These are phyloP conservation scores for Pseudogymnoascus sp. DNA, from an alignment of 2,329 filamentous ascomycete genomes.

Conservation along the genomic window DNA sequence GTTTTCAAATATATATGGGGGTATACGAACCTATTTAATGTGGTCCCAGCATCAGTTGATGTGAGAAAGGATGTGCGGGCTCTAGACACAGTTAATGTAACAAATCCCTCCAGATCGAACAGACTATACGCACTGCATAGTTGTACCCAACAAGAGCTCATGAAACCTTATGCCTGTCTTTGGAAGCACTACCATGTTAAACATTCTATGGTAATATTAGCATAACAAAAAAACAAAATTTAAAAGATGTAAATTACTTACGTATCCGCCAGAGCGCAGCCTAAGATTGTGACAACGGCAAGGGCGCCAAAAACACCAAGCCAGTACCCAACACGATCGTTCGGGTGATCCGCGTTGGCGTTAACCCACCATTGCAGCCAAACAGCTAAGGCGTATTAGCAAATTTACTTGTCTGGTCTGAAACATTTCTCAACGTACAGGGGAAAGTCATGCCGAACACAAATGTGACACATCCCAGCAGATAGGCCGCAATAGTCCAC, in stretches of 20 bases:
- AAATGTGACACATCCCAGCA: slow-evolving; percentile 18
- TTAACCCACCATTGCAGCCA: slow-evolving; percentile 29
- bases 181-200: background rate
- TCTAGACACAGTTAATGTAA: slow-evolving; percentile 30
- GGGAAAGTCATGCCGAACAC: slow-evolving; percentile 22
- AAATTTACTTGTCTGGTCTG: background rate
- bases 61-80: slow-evolving; percentile 38
- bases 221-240: background rate
- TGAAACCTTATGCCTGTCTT: slow-evolving; percentile 1
- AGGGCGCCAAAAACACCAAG: slow-evolving; percentile 18
- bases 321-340: slow-evolving; percentile 15
- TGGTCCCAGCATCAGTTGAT: slow-evolving; percentile 34
- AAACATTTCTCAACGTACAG: slow-evolving; percentile 11
- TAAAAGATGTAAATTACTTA: background rate
- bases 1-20: background rate
- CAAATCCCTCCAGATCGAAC: background rate
- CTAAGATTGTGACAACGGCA: background rate
- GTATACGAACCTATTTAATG: slow-evolving; percentile 34
- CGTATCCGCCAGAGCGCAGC: background rate
- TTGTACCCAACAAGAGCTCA: background rate
- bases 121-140: background rate
- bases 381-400: slow-evolving; percentile 16
- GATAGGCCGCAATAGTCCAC: slow-evolving; percentile 15
- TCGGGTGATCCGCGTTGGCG: slow-evolving; percentile 17
- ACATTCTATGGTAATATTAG: background rate